Evolutionary conservation across 73 alveolate species (phyloP), one percentile per base, ranked within the genome.

Genomic region (Breviolum minutum): DNA sequence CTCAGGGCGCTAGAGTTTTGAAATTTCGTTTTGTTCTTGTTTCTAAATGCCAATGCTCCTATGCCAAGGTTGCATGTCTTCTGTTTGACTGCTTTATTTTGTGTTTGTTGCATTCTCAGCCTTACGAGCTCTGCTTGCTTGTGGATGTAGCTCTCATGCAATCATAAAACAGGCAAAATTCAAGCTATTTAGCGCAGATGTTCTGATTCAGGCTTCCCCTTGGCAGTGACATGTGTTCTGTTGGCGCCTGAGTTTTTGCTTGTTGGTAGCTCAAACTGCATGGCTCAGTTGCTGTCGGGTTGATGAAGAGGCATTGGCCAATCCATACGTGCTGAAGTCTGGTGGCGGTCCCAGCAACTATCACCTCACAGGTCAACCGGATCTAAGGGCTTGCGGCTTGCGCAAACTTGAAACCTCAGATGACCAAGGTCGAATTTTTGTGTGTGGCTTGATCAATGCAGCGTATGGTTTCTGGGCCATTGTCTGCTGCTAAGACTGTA

Each of bases 391-490:
- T 14, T 40, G 93, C 76, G 40, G 26, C 7, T 3, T 16, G 29
- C 22, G 74, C 6, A 54, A 29, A 13, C 63, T 22, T 48, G 8
- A 62, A 16, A 20, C 63, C 68, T 32, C 19, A 32, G 69, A 20
- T n/a, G n/a, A n/a, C n/a, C n/a, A 22, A 92, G 98, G 98, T 14
- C 98, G 98, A 10, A 92, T 92, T 80, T 92, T 92, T 20, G 98
- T 92, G 26, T 92, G 98, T 48, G 74, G 98, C 79, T 92, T 92
- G 81, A 92, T 92, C 90, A 92, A 92, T 61, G 98, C 98, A 32
- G 90, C 98, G 60, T 92, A 92, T 61, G 98, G 91, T 27, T 92
- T 92, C n/a, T 92, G 98, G 98, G 98, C 98, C 73, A 74, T 92
- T 29, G 98, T 54, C 90, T 8, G 95, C 22, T 63, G 63, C 77